Conservation (phyloP, 2,329 filamentous ascomycete species). For the Cyphellophora attinorum region DNA sequence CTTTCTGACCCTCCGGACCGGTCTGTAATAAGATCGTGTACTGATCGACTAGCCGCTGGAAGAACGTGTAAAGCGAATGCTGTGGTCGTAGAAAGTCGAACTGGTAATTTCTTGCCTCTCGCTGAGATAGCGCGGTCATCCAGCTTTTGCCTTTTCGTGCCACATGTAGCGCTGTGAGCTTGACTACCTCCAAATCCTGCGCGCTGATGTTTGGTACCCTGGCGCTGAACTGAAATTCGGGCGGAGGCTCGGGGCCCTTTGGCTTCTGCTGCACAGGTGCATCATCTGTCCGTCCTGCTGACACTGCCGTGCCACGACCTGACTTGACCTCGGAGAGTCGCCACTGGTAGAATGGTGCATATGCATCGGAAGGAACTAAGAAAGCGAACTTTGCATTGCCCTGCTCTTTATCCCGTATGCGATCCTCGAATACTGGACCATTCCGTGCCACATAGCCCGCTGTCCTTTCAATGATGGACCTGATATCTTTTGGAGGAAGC, state of each 20-base stretch:
- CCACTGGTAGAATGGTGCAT: slow-evolving; percentile 85
- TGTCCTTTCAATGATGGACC: slow-evolving; percentile 82
- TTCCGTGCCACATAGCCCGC: slow-evolving; percentile 77
- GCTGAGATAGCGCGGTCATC: slow-evolving; percentile 80
- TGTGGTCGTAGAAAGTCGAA: slow-evolving; percentile 94
- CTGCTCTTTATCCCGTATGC: slow-evolving; percentile 75
- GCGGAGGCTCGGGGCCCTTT: slow-evolving; percentile 72
- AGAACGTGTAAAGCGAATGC: slow-evolving; percentile 94
- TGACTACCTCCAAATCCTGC: slow-evolving; percentile 68
- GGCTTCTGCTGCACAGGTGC: slow-evolving; percentile 54
- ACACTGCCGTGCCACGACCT: slow-evolving; percentile 69
- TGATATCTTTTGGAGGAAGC: slow-evolving; percentile 75
- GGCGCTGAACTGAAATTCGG: slow-evolving; percentile 85
- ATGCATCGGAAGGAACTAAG: slow-evolving; percentile 68
- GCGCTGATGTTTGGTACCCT: slow-evolving; percentile 96
- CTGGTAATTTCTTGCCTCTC: slow-evolving; percentile 82
- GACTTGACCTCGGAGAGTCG: slow-evolving; percentile 75
- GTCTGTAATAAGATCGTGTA: slow-evolving; percentile 71
- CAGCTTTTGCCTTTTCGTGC: slow-evolving; percentile 88
- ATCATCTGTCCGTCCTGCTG: slow-evolving; percentile 64
- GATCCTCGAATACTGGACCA: slow-evolving; percentile 62
- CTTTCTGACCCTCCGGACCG: slow-evolving; percentile 59
- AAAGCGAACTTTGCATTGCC: slow-evolving; percentile 89
- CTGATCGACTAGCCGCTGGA: slow-evolving; percentile 84
- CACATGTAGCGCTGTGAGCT: slow-evolving; percentile 78